Base-by-base conservation (phyloP, 1,284 basidiomycete species). In the Rhodotorula sp. region DNA sequence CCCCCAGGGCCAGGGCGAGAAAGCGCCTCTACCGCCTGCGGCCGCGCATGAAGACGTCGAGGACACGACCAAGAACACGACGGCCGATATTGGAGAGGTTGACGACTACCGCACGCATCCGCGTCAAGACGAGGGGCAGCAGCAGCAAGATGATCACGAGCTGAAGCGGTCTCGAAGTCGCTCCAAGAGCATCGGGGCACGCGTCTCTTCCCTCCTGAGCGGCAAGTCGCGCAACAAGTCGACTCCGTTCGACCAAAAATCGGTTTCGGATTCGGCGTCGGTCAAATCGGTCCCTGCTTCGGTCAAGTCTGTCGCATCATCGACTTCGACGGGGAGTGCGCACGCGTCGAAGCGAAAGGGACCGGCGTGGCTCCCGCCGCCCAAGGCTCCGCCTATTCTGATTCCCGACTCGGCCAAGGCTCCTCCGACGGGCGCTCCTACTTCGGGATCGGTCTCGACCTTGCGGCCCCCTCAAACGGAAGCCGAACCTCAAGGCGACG, bases 11-110 rank as follows among this genome's bases (percentile, higher is more conserved):
- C 54, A 26, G 26, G 54, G 43, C 3, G 23, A 15, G n/a, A 19
- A 47, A n/a, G 47, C 14, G 49, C 43, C 12, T 28, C 58, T 79
- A 83, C 23, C 54, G 23, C 38, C 57, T 3, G 2, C 54, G 83
- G 47, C 60, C 18, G 47, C 31, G 31, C 55, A 57, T 47, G 47
- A 84, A 66, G 77, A 84, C 10, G 82, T 90, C 23, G 83, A 91
- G 72, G 89, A 91, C 77, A 90, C 89, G 45, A 91, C 90, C 4
- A 80, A 83, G 65, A 45, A n/a, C 85, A 31, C 78, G 82, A 14
- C 70, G 79, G n/a, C 71, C 79, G 68, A 47, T 73, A 34, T 70
- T 89, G 63, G 88, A 79, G 67, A 70, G 2, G 62, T 70, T 2
- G 65, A 68, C 52, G 63, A 71, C 34, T 52, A 52, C 23, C 60